These are phyloP conservation scores for Hansenula sp. DNA, from an alignment of 1,139 yeast genomes.

Conservation along the genomic window DNA sequence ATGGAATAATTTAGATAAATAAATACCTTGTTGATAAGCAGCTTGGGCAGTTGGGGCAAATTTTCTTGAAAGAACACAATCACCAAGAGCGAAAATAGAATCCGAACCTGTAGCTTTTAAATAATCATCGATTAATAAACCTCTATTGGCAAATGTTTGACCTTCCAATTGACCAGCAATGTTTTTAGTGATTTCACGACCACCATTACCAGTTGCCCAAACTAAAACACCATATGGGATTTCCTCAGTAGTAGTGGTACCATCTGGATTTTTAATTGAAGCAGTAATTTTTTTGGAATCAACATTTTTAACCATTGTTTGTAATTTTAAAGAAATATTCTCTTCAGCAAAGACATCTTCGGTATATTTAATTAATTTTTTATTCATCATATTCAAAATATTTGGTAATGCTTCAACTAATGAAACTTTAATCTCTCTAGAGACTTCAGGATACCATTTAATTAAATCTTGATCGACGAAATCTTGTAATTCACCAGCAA, in stretches of 20 bases:
- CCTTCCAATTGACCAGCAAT: conserved; percentile 70
- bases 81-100: conserved; percentile 88
- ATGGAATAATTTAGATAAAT: conserved; percentile 69
- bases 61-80: conserved; percentile 84
- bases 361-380: conserved; percentile 80
- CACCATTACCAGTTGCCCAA: conserved; percentile 98
- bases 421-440: conserved; percentile 76
- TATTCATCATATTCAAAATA: conserved; percentile 83
- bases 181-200: conserved; percentile 69
- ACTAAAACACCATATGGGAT: conserved; percentile 89
- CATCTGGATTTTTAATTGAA: conserved; percentile 63
- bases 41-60: conserved; percentile 97
- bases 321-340: conserved; percentile 71
- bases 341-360: conserved; percentile 77
- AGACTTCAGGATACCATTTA: conserved; percentile 86
- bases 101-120: conserved; percentile 80
- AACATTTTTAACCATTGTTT: conserved; percentile 87
- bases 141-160: conserved; percentile 85
- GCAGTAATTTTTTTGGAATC: conserved; percentile 66
- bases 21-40: conserved; percentile 91
- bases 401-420: conserved; percentile 90
- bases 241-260: conserved; percentile 51
- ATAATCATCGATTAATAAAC: conserved; percentile 78
- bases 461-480: conserved; percentile 86
- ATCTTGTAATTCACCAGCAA: conserved; percentile 93